Evolutionary conservation across 441 rosid genomes (phyloP), one percentile per base, ranked within the genome.

Genomic region (Eutrema salsugineum): DNA sequence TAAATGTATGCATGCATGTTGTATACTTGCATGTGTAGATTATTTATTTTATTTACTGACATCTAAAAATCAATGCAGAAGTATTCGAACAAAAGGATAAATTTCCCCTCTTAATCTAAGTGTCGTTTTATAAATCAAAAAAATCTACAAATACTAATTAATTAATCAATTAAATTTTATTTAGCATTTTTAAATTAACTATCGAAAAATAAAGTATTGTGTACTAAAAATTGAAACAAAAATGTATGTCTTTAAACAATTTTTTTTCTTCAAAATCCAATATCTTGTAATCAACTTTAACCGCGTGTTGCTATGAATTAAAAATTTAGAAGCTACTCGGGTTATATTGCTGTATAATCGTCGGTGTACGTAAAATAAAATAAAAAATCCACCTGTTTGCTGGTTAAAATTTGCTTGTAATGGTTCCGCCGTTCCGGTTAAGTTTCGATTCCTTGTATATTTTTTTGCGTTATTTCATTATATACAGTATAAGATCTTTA

Each of bases 331-430:
- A 30, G 49, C 53, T 50, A 50, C 16, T 5, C 12, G 14, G 61
- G 51, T n/a, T n/a, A 24, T 24, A 0, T 12, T 46, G 70, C 30
- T 47, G 14, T 54, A 33, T 47, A 11, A 63, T 32, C 65, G 66
- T 72, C 66, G 66, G 77, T 73, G 39, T 53, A n/a, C 69, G 47
- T 66, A 40, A 47, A 0, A 36, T 20, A 36, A 35, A 12, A n/a
- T 3, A 0, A 46, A 57, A 57, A 48, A 69, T 58, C 2, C n/a
- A n/a, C n/a, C n/a, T n/a, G n/a, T n/a, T n/a, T n/a, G n/a, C n/a
- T n/a, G n/a, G n/a, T n/a, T n/a, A n/a, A n/a, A n/a, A n/a, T n/a
- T n/a, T n/a, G n/a, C n/a, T n/a, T n/a, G n/a, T n/a, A n/a, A n/a
- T n/a, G n/a, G n/a, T n/a, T n/a, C n/a, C n/a, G n/a, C n/a, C n/a